phyloP scores from a whole-genome alignment of 345 rosid genomes.

The Murraya koenigii region DNA sequence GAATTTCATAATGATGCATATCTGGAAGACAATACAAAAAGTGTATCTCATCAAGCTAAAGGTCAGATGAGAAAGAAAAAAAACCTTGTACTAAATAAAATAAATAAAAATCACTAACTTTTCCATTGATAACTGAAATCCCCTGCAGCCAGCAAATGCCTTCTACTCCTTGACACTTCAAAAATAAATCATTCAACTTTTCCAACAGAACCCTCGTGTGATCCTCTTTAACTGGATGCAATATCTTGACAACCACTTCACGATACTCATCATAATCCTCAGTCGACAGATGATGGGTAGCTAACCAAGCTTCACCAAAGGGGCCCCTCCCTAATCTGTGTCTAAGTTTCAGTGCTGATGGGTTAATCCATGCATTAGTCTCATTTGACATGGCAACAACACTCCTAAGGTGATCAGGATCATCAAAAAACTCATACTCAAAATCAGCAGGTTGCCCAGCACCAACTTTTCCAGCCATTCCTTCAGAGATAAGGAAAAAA shows the following conservation, averaged over 20 bases:
- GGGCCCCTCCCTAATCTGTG: constrained; percentile 95
- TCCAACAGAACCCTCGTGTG: constrained; percentile 43
- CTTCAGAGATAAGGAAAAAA: background rate
- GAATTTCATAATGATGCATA: constrained; percentile 78
- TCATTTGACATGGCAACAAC: constrained; percentile 46
- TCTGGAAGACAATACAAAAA: constrained; percentile 30
- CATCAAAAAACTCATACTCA: constrained; percentile 74
- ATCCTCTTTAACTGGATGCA: constrained; percentile 66
- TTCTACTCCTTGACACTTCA: constrained; percentile 49
- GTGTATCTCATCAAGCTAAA: constrained; percentile 9
- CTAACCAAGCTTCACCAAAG: constrained; percentile 95
- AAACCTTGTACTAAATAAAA: background rate
- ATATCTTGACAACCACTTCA: constrained; percentile 88
- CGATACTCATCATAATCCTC: constrained; percentile 62
- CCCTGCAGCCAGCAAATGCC: constrained; percentile 66
- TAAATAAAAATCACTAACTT: constrained; percentile 35
- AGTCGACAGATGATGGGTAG: constrained; percentile 68
- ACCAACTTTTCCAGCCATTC: constrained; percentile 65
- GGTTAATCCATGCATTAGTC: constrained; percentile 67
- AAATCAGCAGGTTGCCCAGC: constrained; percentile 40
- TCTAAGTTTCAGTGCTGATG: constrained; percentile 61
- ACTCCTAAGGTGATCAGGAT: constrained; percentile 51
- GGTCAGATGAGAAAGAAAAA: background rate
- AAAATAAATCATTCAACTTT: constrained; percentile 61
- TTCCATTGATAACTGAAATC: constrained; percentile 70